phyloP scores from a whole-genome alignment of 139 green algal species.

The Nannochloris sp. region DNA sequence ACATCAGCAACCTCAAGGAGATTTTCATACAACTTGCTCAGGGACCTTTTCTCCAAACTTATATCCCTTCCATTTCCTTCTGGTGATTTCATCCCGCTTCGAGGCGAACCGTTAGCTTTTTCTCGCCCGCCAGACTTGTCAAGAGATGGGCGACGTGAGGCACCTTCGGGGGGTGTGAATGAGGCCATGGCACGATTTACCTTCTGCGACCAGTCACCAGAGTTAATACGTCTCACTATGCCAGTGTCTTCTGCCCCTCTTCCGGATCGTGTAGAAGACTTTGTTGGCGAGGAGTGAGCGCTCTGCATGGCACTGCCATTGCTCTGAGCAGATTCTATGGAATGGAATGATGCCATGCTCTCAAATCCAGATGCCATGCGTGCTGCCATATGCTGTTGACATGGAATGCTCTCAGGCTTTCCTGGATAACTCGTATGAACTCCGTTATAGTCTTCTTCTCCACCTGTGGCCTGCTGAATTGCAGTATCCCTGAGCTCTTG shows the following conservation, averaged over 20 bases:
- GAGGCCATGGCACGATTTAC: not conserved
- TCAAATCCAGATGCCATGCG: constrained; percentile 6
- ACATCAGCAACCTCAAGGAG: constrained; percentile 13
- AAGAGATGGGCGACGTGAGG: not conserved
- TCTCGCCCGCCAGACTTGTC: not conserved
- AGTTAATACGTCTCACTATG: not conserved
- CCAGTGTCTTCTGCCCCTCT: not conserved
- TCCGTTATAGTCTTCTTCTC: not conserved
- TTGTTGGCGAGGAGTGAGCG: not conserved
- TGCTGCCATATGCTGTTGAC: not conserved
- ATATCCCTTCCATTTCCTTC: not conserved
- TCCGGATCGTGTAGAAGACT: not conserved
- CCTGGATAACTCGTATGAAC: not conserved
- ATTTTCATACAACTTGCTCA: constrained; percentile 26
- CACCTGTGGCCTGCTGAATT: constrained; percentile 15
- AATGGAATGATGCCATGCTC: constrained; percentile 11
- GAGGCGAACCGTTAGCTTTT: not conserved
- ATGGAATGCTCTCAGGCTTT: too few relatives aligned
- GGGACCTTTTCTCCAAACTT: constrained; percentile 9
- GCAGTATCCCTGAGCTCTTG: constrained; percentile 10
- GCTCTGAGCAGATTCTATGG: not conserved
- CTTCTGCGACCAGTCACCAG: not conserved
- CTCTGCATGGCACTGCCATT: not conserved
- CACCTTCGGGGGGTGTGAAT: not conserved
- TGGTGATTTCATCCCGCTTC: constrained; percentile 20